Evolutionary conservation across 371 early-diverging fungal species (phyloP).

Genomic region (Mucor circinelloides): DNA sequence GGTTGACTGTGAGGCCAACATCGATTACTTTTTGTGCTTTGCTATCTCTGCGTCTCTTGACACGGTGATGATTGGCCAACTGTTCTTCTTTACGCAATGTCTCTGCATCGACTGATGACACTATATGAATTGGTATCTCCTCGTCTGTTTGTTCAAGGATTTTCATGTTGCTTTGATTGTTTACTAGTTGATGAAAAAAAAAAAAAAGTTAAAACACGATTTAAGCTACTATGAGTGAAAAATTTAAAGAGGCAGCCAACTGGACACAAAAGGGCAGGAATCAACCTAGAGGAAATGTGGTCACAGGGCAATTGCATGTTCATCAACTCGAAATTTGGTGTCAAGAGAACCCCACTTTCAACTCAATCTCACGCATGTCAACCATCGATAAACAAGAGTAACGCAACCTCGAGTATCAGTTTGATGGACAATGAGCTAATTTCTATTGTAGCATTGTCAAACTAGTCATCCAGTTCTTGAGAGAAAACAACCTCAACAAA

Average conservation of each 20-base stretch:
- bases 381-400: conserved; percentile 68
- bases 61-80: conserved; percentile 17
- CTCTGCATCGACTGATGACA: conserved; percentile 34
- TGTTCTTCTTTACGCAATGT: conserved; percentile 40
- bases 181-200: neutral
- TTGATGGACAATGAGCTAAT: neutral
- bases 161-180: conserved; percentile 12
- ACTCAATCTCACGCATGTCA: conserved; percentile 25
- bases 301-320: neutral
- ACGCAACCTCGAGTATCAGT: conserved; percentile 3
- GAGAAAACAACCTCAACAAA: conserved; percentile 82
- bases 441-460: conserved; percentile 67
- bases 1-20: conserved; percentile 23
- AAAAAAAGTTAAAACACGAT: neutral
- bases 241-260: neutral
- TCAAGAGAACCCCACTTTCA: neutral
- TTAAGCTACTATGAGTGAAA: neutral
- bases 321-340: too few relatives aligned
- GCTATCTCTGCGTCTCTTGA: conserved; percentile 16
- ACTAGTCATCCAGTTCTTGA: conserved; percentile 88
- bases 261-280: neutral
- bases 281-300: neutral
- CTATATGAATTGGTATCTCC: conserved; percentile 57
- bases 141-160: conserved; percentile 41
- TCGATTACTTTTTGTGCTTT: conserved; percentile 13